phyloP scores from a whole-genome alignment of 106 monocot genomes.

The Cymbidium sinense region DNA sequence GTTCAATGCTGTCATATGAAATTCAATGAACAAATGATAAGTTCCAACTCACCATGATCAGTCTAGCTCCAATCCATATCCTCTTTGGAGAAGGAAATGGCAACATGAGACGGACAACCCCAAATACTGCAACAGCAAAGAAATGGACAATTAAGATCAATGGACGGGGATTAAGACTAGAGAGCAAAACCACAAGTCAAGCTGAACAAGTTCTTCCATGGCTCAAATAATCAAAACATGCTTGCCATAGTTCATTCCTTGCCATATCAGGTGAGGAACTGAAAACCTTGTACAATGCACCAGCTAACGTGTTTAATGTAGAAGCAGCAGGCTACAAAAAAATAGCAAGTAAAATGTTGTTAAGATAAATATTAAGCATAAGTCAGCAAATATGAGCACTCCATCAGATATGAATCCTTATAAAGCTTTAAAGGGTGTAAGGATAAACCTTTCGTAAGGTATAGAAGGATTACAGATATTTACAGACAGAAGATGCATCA shows the following conservation, averaged over 20 bases:
- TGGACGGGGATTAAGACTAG: constrained; percentile 77
- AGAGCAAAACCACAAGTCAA: constrained; percentile 63
- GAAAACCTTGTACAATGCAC: constrained; percentile 81
- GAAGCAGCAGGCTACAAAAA: constrained; percentile 87
- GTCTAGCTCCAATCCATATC: no score
- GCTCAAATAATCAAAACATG: constrained; percentile 87
- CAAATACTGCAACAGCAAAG: constrained; percentile 90
- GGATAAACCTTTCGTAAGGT: constrained; percentile 70
- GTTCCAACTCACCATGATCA: constrained; percentile 59
- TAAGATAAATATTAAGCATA: not conserved
- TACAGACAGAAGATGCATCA: constrained; percentile 65
- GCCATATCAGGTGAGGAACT: constrained; percentile 66
- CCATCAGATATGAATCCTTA: not conserved
- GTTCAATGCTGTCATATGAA: not conserved
- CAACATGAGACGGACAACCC: constrained; percentile 73
- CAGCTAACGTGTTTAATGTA: constrained; percentile 90
- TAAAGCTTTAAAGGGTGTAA: not conserved
- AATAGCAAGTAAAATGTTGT: not conserved
- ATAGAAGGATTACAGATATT: constrained; percentile 90
- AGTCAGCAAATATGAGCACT: not conserved
- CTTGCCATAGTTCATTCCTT: constrained; percentile 78
- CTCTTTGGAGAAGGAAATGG: no score
- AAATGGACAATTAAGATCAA: constrained; percentile 74
- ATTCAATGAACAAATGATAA: not conserved
- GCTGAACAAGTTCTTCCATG: constrained; percentile 71